These are phyloP conservation scores for Hyphodiscus hymeniophilus DNA, from an alignment of 495 filamentous ascomycete species.

Conservation along the genomic window DNA sequence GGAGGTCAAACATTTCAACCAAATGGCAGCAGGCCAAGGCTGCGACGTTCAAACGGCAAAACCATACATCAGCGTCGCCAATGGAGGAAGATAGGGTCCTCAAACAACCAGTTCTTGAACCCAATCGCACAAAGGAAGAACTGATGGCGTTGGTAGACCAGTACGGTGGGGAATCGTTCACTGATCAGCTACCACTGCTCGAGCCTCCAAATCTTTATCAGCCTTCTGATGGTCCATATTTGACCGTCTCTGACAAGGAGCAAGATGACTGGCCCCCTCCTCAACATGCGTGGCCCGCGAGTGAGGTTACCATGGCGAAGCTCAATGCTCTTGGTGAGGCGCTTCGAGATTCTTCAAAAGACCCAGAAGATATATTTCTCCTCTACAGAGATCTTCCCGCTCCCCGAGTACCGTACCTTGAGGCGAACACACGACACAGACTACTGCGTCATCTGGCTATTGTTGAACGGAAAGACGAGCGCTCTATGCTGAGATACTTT, in stretches of 20 bases:
- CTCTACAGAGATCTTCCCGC: constrained; percentile 52
- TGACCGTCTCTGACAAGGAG: constrained; percentile 34
- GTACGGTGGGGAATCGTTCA: constrained; percentile 35
- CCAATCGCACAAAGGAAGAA: constrained; percentile 25
- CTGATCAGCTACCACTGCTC: constrained; percentile 36
- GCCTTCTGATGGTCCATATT: constrained; percentile 30
- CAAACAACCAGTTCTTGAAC: neutral
- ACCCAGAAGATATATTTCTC: constrained; percentile 48
- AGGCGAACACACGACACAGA: constrained; percentile 44
- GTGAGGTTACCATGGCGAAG: constrained; percentile 15
- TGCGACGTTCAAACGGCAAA: constrained; percentile 2
- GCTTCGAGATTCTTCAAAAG: constrained; percentile 32
- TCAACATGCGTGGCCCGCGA: constrained; percentile 29
- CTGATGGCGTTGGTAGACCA: constrained; percentile 40
- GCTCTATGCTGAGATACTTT: constrained; percentile 72
- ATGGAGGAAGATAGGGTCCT: neutral
- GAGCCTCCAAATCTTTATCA: constrained; percentile 34
- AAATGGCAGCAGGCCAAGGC: constrained; percentile 1
- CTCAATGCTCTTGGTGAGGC: constrained; percentile 31
- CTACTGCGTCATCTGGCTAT: constrained; percentile 64
- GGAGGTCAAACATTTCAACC: constrained; percentile 1
- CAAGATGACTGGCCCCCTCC: constrained; percentile 40
- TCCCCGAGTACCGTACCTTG: constrained; percentile 60
- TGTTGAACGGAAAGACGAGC: constrained; percentile 44
- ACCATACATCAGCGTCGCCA: constrained; percentile 3